These are phyloP conservation scores for Agrocybe praecox DNA, from an alignment of 768 basidiomycete genomes.

Conservation along the genomic window DNA sequence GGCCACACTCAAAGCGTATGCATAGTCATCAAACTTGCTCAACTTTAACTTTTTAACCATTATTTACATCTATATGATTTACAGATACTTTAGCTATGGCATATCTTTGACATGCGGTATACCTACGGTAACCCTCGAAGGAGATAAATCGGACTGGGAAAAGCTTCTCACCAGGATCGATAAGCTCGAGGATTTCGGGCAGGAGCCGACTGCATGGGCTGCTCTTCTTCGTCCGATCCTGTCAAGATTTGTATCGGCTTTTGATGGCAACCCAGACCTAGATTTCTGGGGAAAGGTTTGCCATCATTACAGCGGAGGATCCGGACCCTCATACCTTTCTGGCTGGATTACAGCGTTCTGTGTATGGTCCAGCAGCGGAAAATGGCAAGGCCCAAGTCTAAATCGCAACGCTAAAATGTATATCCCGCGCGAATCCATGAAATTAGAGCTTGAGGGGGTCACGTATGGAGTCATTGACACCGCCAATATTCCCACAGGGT, in stretches of 20 bases:
- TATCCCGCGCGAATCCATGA: background rate
- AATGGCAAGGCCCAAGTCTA: conserved; percentile 15
- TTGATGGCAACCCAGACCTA: conserved; percentile 14
- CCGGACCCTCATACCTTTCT: conserved; percentile 11
- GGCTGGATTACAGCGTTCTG: conserved; percentile 24
- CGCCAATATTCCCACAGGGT: conserved; percentile 14
- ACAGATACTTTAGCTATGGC: conserved; percentile 17
- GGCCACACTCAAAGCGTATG: conserved; percentile 15
- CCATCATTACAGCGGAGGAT: conserved; percentile 10
- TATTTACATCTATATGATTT: background rate
- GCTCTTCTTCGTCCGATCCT: conserved; percentile 16
- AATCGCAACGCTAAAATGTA: background rate
- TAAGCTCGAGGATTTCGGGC: conserved; percentile 17
- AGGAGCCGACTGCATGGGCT: conserved; percentile 17
- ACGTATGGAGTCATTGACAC: conserved; percentile 7
- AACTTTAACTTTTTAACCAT: too few relatives aligned
- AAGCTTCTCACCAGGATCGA: conserved; percentile 20
- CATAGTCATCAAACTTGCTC: too few relatives aligned
- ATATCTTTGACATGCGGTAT: conserved; percentile 20
- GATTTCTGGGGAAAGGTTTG: conserved; percentile 18
- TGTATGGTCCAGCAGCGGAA: conserved; percentile 15
- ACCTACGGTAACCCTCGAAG: conserved; percentile 23
- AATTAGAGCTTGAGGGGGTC: conserved; percentile 10
- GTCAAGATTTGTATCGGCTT: conserved; percentile 19
- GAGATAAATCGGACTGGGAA: conserved; percentile 22